A percentile compares a stretch with the other conserved stretches of the same genome.
These are phyloP conservation scores for Barnettozyma salicaria DNA, from an alignment of 805 yeast species.

Conservation along the genomic window DNA sequence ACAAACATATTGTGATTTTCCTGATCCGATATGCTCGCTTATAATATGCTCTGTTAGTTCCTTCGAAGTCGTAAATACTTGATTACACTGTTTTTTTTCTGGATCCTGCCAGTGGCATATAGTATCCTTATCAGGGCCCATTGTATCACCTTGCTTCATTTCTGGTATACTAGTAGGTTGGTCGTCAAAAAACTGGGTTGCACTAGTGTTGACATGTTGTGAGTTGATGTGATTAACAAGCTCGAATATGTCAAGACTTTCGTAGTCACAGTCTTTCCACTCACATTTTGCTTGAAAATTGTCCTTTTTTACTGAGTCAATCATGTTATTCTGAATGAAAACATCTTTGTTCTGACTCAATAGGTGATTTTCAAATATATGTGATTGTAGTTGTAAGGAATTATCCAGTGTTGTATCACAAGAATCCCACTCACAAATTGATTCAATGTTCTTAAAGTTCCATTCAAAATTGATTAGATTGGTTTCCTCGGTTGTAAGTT, in stretches of 20 bases:
- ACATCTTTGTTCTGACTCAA: slow-evolving; percentile 15
- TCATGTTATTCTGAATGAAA: slow-evolving; percentile 2
- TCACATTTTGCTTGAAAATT: slow-evolving; percentile 41
- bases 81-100: slow-evolving; percentile 36
- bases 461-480: slow-evolving; percentile 23
- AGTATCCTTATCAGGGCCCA: slow-evolving; percentile 13
- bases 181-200: too few relatives aligned
- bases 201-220: slow-evolving; percentile 27
- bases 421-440: slow-evolving; percentile 64
- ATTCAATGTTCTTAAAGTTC: slow-evolving; percentile 32
- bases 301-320: slow-evolving; percentile 10
- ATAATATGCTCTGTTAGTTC: slow-evolving; percentile 70
- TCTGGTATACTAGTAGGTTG: not conserved
- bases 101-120: slow-evolving; percentile 22
- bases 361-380: slow-evolving; percentile 45
- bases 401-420: slow-evolving; percentile 43
- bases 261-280: slow-evolving; percentile 68
- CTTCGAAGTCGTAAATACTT: slow-evolving; percentile 44
- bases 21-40: slow-evolving; percentile 63
- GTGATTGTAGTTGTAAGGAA: slow-evolving; percentile 41
- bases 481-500: not conserved
- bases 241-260: slow-evolving; percentile 44
- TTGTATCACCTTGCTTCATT: not conserved
- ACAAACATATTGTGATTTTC: slow-evolving; percentile 66
- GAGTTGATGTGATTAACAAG: slow-evolving; percentile 56